Percentiles rank a stretch among this genome's conserved stretches.
These are phyloP conservation scores for Penicillium sp. DNA, from an alignment of 2,329 filamentous ascomycete species.

Conservation along the genomic window DNA sequence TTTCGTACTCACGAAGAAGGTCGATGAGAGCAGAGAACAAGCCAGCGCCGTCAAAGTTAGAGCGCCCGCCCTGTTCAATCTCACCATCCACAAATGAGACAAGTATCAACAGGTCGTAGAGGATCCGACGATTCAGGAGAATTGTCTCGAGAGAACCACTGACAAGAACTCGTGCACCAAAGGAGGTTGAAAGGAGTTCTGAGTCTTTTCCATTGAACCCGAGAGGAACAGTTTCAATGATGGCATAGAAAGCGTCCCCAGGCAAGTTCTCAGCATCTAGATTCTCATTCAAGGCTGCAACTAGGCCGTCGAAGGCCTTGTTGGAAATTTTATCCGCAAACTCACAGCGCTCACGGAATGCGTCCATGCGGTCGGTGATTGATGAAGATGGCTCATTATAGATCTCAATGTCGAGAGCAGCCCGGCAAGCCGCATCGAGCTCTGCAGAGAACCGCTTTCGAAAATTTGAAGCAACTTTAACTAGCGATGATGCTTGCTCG, in stretches of 20 bases:
- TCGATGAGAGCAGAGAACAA: conserved; percentile 65
- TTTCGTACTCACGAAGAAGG: conserved; percentile 71
- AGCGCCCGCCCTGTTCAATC: conserved; percentile 69
- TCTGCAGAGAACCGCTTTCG: conserved; percentile 68
- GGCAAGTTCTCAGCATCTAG: conserved; percentile 50
- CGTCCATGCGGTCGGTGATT: conserved; percentile 71
- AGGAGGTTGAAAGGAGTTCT: conserved; percentile 59
- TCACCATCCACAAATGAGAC: conserved; percentile 85
- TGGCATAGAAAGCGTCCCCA: conserved; percentile 53
- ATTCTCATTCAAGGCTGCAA: conserved; percentile 66
- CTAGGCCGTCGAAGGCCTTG: conserved; percentile 73
- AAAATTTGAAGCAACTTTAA: conserved; percentile 70
- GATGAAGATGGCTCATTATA: conserved; percentile 71
- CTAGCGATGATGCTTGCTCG: conserved; percentile 59
- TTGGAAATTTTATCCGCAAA: conserved; percentile 79
- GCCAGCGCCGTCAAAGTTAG: conserved; percentile 62
- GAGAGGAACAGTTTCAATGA: conserved; percentile 51
- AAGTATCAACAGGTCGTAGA: conserved; percentile 80
- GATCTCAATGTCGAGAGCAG: conserved; percentile 69
- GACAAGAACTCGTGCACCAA: conserved; percentile 73
- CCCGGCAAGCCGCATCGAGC: conserved; percentile 66
- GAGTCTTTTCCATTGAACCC: conserved; percentile 42
- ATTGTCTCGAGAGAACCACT: conserved; percentile 78
- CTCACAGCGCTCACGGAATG: conserved; percentile 74
- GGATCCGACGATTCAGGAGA: conserved; percentile 68